phyloP scores from a whole-genome alignment of 805 yeast species.

The Candida gorgasii region DNA sequence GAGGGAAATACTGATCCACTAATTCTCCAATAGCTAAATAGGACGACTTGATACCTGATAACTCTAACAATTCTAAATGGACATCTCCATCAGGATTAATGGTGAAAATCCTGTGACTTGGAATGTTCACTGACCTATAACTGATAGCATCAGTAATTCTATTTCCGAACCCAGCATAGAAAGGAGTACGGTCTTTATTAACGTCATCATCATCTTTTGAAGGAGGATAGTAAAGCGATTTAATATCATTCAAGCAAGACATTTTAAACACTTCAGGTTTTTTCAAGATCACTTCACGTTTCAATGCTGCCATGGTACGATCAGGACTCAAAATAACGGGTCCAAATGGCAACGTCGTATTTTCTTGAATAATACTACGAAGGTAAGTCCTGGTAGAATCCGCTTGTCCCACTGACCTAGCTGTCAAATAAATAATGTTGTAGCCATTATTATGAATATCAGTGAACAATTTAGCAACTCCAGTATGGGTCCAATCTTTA shows the following conservation, averaged over 20 bases:
- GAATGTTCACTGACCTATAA: slow-evolving; percentile 90
- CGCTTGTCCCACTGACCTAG: slow-evolving; percentile 94
- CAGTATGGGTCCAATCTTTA: slow-evolving; percentile 96
- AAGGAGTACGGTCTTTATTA: slow-evolving; percentile 67
- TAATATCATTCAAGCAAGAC: slow-evolving; percentile 91
- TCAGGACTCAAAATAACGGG: slow-evolving; percentile 96
- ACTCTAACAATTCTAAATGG: slow-evolving; percentile 91
- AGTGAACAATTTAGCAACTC: slow-evolving; percentile 88
- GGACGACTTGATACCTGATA: slow-evolving; percentile 88
- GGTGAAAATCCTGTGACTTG: slow-evolving; percentile 91
- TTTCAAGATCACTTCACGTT: slow-evolving; percentile 86
- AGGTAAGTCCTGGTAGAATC: slow-evolving; percentile 87
- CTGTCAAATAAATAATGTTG: slow-evolving; percentile 89
- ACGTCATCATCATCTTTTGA: slow-evolving; percentile 7
- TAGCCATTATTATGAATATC: slow-evolving; percentile 88
- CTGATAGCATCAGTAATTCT: slow-evolving; percentile 95
- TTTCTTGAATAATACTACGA: slow-evolving; percentile 70
- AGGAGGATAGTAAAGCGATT: slow-evolving; percentile 55
- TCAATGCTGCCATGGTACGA: slow-evolving; percentile 91
- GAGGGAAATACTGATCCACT: slow-evolving; percentile 97
- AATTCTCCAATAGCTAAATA: slow-evolving; percentile 89
- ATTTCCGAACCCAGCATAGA: slow-evolving; percentile 97
- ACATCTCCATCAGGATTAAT: slow-evolving; percentile 97
- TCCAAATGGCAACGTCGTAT: slow-evolving; percentile 72
- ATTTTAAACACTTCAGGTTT: slow-evolving; percentile 98